phyloP scores from a whole-genome alignment of 163 green algal genomes.

The Chlamydomonas reinhardtii region DNA sequence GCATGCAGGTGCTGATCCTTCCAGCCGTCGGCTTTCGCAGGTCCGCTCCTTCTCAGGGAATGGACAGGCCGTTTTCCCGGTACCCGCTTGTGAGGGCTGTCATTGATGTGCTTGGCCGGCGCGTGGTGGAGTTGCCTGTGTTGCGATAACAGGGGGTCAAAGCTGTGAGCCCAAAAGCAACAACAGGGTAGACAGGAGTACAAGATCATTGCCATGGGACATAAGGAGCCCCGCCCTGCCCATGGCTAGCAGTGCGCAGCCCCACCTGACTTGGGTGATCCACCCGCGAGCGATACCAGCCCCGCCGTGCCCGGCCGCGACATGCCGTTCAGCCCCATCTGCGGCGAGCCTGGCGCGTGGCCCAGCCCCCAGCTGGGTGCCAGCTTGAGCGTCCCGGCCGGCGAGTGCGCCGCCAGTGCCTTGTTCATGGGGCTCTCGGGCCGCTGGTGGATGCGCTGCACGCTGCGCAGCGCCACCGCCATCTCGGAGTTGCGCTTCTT shows the following conservation, averaged over 20 bases:
- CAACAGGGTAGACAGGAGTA: too few species aligned
- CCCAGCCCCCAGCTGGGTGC: slow-evolving; percentile 27
- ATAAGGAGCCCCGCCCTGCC: too few species aligned
- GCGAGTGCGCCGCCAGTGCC: slow-evolving; percentile 36
- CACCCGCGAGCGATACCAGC: slow-evolving; percentile 11
- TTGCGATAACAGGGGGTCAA: too few species aligned
- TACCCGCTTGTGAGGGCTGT: slow-evolving; percentile 2
- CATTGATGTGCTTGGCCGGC: slow-evolving; percentile 12
- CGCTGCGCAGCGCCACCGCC: slow-evolving; percentile 49
- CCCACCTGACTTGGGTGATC: background rate
- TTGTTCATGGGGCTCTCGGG: slow-evolving; percentile 47
- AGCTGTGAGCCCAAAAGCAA: too few species aligned
- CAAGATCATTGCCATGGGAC: too few species aligned
- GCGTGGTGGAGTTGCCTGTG: background rate
- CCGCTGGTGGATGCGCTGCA: slow-evolving; percentile 43
- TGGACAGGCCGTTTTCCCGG: slow-evolving; percentile 7
- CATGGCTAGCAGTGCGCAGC: background rate
- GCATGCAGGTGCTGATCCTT: too few species aligned
- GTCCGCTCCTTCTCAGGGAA: too few species aligned
- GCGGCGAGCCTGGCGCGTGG: background rate
- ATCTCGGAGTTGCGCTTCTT: slow-evolving; percentile 55
- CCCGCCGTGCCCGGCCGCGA: slow-evolving; percentile 40
- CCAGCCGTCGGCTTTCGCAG: too few species aligned
- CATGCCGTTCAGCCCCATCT: background rate
- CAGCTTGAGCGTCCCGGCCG: slow-evolving; percentile 30